phyloP scores from a whole-genome alignment of 2,329 filamentous ascomycete genomes.

The Colletotrichum lindemuthianum region DNA sequence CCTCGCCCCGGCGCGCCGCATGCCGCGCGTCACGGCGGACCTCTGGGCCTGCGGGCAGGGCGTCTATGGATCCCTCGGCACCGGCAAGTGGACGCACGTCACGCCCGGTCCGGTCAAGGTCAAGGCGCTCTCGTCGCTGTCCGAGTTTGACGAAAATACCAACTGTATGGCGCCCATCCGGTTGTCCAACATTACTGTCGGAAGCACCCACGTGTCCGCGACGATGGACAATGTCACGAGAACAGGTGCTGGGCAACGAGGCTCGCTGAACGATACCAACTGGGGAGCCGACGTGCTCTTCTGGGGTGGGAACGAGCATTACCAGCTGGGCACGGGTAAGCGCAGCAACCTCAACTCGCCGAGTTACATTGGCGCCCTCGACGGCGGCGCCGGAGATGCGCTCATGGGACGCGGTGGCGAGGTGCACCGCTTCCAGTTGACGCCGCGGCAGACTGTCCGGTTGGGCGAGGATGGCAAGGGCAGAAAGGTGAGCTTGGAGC shows the following conservation, averaged over 20 bases:
- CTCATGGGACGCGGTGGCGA: conserved; percentile 69
- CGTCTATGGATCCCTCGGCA: conserved; percentile 84
- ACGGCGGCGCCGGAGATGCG: conserved; percentile 68
- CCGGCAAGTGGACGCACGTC: conserved; percentile 88
- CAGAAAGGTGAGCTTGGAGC: conserved; percentile 80
- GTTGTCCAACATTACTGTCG: conserved; percentile 76
- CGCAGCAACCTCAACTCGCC: conserved; percentile 82
- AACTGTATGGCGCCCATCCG: conserved; percentile 80
- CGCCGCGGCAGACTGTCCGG: conserved; percentile 76
- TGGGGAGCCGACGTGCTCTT: conserved; percentile 90
- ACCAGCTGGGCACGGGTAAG: conserved; percentile 92
- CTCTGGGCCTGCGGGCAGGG: conserved; percentile 90
- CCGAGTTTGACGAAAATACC: conserved; percentile 83
- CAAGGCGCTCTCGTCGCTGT: conserved; percentile 83
- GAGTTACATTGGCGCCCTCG: conserved; percentile 80
- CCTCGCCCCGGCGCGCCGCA: conserved; percentile 44
- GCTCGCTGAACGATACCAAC: conserved; percentile 76
- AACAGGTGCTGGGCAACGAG: conserved; percentile 62
- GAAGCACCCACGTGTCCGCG: conserved; percentile 82
- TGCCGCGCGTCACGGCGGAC: conserved; percentile 69
- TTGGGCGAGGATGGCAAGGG: conserved; percentile 69
- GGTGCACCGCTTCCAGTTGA: conserved; percentile 81
- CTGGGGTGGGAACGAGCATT: conserved; percentile 96
- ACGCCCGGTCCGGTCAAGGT: conserved; percentile 82
- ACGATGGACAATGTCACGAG: conserved; percentile 84